Evolutionary conservation across 441 rosid species (phyloP).

Genomic region (Gossypium gossypioides): DNA sequence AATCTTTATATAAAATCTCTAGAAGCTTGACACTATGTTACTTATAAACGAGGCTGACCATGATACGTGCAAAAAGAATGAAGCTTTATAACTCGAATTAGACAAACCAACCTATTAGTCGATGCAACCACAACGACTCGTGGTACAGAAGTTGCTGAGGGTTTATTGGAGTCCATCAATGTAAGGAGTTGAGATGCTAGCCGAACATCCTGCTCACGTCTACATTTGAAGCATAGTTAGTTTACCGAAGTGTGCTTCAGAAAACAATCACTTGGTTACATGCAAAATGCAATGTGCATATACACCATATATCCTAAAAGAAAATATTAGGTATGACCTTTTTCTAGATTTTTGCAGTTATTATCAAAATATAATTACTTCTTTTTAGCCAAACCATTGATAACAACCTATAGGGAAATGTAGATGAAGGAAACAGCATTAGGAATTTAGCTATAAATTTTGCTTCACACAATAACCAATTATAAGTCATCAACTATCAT

Average conservation of each 20-base stretch:
- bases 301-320: not conserved
- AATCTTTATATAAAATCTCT: not conserved
- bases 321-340: not conserved
- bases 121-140: slow-evolving; percentile 77
- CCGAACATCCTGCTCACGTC: slow-evolving; percentile 75
- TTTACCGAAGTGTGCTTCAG: not conserved
- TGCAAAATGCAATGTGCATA: not conserved
- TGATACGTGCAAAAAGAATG: not conserved
- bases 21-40: not conserved
- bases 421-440: not conserved
- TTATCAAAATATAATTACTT: not conserved
- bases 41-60: not conserved
- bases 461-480: not conserved
- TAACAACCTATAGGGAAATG: not conserved
- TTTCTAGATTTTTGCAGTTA: not conserved
- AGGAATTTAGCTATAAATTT: not conserved
- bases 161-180: slow-evolving; percentile 70
- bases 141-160: slow-evolving; percentile 33
- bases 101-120: slow-evolving; percentile 59
- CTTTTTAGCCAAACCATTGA: not conserved
- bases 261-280: not conserved
- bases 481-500: not conserved
- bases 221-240: slow-evolving; percentile 33
- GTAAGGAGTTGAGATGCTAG: slow-evolving; percentile 62
- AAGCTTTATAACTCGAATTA: not conserved